Percentiles rank a stretch among this genome's conserved stretches.
phyloP scores from a whole-genome alignment of 1,139 yeast genomes.

The Yamadazyma diddensiae region DNA sequence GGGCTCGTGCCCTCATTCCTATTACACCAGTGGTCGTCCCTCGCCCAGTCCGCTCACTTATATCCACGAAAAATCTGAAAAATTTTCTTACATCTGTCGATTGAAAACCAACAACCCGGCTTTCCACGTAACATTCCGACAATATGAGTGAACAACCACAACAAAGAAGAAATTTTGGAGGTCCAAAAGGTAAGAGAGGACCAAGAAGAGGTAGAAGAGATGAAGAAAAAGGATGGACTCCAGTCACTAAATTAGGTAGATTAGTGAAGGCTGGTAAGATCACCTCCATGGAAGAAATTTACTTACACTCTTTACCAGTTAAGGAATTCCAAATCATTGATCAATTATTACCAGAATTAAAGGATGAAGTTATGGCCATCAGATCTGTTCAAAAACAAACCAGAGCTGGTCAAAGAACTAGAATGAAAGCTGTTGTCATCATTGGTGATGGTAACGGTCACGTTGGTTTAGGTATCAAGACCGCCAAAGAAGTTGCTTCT shows the following conservation, averaged over 20 bases:
- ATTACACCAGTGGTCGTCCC: no score
- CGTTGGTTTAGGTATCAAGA: constrained; percentile 99
- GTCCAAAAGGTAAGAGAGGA: constrained; percentile 60
- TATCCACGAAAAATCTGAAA: constrained; percentile 8
- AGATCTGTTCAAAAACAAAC: constrained; percentile 99
- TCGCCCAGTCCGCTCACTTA: constrained; percentile 1
- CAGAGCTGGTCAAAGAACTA: constrained; percentile 99
- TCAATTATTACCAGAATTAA: constrained; percentile 90
- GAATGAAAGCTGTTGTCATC: constrained; percentile 99
- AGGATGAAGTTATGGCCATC: constrained; percentile 99
- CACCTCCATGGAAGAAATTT: constrained; percentile 95
- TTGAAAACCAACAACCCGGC: constrained; percentile 90
- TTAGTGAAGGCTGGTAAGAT: constrained; percentile 98
- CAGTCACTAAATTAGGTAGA: constrained; percentile 99
- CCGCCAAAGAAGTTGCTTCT: constrained; percentile 99
- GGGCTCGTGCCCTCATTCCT: no score
- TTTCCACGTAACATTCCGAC: constrained; percentile 92
- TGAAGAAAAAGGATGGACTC: constrained; percentile 99
- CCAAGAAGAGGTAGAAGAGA: constrained; percentile 65
- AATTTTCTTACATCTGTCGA: constrained; percentile 48
- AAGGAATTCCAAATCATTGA: constrained; percentile 99
- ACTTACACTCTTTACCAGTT: constrained; percentile 98
- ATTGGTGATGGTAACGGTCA: constrained; percentile 99
- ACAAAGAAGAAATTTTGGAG: constrained; percentile 65
- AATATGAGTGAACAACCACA: constrained; percentile 56